phyloP scores from a whole-genome alignment of 139 green algal genomes.

The Micractinium sp. region DNA sequence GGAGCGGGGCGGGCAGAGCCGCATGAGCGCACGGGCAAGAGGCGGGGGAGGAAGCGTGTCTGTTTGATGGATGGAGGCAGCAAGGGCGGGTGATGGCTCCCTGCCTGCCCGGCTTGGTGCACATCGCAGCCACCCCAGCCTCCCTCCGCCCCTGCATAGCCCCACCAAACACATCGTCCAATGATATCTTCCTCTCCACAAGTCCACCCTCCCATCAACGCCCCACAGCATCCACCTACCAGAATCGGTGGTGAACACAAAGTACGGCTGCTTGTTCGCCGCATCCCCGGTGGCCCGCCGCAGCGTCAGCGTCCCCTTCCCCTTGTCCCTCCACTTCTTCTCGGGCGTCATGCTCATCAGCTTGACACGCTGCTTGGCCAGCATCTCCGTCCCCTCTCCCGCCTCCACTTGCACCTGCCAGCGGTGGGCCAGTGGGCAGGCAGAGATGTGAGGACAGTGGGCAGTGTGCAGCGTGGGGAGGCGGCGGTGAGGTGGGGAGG shows the following conservation, averaged over 20 bases:
- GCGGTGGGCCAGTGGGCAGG: too few relatives aligned
- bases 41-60: too few relatives aligned
- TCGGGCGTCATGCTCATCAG: conserved; percentile 25
- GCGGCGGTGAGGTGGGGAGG: too few relatives aligned
- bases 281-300: conserved; percentile 24
- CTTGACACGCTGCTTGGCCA: conserved; percentile 38
- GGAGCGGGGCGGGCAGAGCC: not conserved
- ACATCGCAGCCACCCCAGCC: not conserved
- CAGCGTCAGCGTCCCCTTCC: conserved; percentile 47
- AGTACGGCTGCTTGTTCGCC: conserved; percentile 23
- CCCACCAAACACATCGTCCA: not conserved
- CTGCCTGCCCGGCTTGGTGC: not conserved
- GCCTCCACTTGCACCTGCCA: conserved; percentile 29
- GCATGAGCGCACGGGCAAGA: too few relatives aligned
- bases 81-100: too few relatives aligned
- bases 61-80: too few relatives aligned
- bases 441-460: too few relatives aligned
- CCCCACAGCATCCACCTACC: not conserved
- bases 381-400: conserved; percentile 33
- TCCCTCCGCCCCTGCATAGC: not conserved
- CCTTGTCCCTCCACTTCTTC: conserved; percentile 55
- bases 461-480: too few relatives aligned
- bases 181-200: not conserved
- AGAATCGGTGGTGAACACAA: conserved; percentile 51
- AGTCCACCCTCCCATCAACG: not conserved